These are phyloP conservation scores for Platanthera zijinensis DNA, from an alignment of 106 monocot species.

Conservation along the genomic window DNA sequence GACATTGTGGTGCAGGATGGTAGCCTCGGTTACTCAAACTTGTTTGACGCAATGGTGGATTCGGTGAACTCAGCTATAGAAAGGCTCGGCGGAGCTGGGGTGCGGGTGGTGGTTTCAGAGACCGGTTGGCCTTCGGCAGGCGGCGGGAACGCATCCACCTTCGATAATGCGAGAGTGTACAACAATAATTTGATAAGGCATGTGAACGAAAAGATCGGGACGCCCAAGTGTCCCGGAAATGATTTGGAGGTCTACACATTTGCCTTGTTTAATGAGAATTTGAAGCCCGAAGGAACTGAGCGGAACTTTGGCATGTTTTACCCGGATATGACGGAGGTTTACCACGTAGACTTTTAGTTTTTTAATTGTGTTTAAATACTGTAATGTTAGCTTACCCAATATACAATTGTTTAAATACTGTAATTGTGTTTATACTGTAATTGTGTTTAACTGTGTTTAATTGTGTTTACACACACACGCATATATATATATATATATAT, in stretches of 20 bases:
- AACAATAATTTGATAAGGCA: conserved; percentile 19
- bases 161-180: conserved; percentile 12
- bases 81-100: background rate
- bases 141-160: conserved; percentile 8
- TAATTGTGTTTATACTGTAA: no score
- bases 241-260: conserved; percentile 7
- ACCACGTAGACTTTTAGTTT: no score
- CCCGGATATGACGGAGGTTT: no score
- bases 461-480: no score
- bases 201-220: conserved; percentile 1
- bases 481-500: no score
- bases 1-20: conserved; percentile 17
- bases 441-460: no score
- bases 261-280: no score
- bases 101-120: conserved; percentile 14
- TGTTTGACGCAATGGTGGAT: conserved; percentile 24
- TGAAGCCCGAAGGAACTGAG: no score
- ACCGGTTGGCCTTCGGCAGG: conserved; percentile 23
- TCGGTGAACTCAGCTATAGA: conserved; percentile 8
- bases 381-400: no score
- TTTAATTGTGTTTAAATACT: no score
- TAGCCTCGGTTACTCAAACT: conserved; percentile 11
- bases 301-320: no score
- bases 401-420: no score
- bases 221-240: conserved; percentile 10